A percentile compares a stretch with the other conserved stretches of the same genome.
Conservation (phyloP, 2,329 filamentous ascomycete species). For the Aspergillus sp. region DNA sequence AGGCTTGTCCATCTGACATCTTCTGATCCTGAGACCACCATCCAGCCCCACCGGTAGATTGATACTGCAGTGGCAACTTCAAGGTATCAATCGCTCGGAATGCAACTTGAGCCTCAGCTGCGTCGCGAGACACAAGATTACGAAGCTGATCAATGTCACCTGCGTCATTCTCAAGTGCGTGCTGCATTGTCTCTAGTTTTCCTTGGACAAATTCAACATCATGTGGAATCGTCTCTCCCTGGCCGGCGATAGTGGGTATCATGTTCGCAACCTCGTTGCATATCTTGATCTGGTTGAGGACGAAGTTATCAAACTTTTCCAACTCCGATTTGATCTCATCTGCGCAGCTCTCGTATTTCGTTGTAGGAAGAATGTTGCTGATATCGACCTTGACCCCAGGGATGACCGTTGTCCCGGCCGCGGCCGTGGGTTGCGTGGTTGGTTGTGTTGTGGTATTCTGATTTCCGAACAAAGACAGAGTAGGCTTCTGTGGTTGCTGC, state of each 20-base stretch:
- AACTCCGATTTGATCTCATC: constrained; percentile 79
- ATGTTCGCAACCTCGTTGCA: constrained; percentile 76
- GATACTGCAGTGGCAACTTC: constrained; percentile 66
- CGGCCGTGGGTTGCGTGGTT: constrained; percentile 36
- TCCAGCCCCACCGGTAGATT: constrained; percentile 48
- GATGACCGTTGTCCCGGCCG: constrained; percentile 42
- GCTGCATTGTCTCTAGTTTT: constrained; percentile 64
- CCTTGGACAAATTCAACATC: constrained; percentile 66
- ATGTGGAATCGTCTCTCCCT: constrained; percentile 64
- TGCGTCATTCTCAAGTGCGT: constrained; percentile 64
- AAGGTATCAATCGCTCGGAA: constrained; percentile 75
- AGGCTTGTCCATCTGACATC: constrained; percentile 39
- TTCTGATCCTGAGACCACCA: constrained; percentile 47
- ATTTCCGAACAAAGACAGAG: constrained; percentile 42
- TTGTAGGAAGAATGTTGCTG: constrained; percentile 77
- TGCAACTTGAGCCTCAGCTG: constrained; percentile 68
- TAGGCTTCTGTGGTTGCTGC: constrained; percentile 53
- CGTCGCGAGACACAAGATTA: constrained; percentile 63
- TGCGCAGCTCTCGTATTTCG: constrained; percentile 86
- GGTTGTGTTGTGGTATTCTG: constrained; percentile 32
- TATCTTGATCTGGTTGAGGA: constrained; percentile 72
- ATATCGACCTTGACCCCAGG: constrained; percentile 78
- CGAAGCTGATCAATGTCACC: constrained; percentile 60
- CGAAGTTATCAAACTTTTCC: constrained; percentile 73
- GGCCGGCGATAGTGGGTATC: constrained; percentile 62